Evolutionary conservation across 257 asterid genomes (phyloP).

Genomic region (Eustoma russellianum): DNA sequence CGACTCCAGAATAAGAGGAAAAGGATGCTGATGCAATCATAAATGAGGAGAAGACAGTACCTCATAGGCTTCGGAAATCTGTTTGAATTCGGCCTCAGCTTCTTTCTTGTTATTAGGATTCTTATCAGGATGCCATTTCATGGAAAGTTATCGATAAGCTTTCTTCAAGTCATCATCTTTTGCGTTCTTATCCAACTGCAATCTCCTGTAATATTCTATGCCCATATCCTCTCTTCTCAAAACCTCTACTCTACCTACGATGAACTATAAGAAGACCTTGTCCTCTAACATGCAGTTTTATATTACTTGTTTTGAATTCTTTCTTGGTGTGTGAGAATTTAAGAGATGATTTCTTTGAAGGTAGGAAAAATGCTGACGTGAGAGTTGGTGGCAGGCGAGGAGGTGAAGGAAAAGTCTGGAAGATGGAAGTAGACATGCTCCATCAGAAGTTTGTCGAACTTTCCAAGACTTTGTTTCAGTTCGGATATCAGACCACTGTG

Average conservation of each 20-base stretch:
- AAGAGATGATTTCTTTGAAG: neutral
- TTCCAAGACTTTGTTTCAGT: constrained; percentile 28
- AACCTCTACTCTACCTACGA: neutral
- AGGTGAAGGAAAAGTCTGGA: constrained; percentile 32
- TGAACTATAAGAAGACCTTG: neutral
- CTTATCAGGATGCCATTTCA: constrained; percentile 94
- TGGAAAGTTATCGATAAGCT: constrained; percentile 73
- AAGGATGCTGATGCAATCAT: neutral
- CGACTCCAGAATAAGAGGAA: neutral
- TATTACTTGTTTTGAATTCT: neutral
- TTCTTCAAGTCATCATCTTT: constrained; percentile 75
- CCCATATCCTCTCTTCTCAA: constrained; percentile 38
- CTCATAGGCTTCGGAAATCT: constrained; percentile 85
- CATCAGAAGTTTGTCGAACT: constrained; percentile 37
- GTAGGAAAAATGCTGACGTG: neutral
- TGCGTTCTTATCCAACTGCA: constrained; percentile 63
- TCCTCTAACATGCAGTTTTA: no score
- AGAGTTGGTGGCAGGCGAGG: neutral
- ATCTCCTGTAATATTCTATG: constrained; percentile 58
- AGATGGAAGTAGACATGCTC: constrained; percentile 1
- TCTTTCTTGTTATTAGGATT: constrained; percentile 72
- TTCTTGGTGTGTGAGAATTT: neutral
- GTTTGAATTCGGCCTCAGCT: constrained; percentile 80
- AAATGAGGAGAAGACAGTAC: constrained; percentile 14
- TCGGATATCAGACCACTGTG: no score